Evolutionary conservation across 108 stramenopile species (phyloP).

Genomic region (Chaetoceros muelleri): DNA sequence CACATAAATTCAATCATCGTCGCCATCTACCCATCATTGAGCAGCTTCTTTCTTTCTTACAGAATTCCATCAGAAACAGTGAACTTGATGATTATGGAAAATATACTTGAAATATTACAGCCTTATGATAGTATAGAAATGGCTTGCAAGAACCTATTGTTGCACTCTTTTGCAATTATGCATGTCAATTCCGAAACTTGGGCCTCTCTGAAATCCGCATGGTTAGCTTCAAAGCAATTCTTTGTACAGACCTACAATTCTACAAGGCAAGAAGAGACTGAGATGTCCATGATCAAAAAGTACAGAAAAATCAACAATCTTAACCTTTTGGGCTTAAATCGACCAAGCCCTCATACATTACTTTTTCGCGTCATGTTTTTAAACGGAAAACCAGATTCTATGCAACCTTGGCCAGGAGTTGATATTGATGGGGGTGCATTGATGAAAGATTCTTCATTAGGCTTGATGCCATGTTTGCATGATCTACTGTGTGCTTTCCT

Average conservation of each 20-base stretch:
- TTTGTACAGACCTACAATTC: no score
- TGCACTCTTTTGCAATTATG: not conserved
- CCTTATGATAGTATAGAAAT: not conserved
- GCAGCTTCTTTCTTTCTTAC: no score
- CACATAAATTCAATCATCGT: no score
- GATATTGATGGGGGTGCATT: not conserved
- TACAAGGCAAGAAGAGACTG: not conserved
- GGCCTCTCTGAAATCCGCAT: not conserved
- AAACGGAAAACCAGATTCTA: not conserved
- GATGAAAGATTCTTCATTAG: not conserved
- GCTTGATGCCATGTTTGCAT: not conserved
- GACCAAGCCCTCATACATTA: not conserved
- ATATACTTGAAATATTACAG: not conserved
- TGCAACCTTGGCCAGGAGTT: not conserved
- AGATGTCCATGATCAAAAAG: constrained; percentile 14
- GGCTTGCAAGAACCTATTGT: not conserved
- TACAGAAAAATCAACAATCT: constrained; percentile 30
- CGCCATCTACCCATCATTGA: no score
- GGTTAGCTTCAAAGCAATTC: no score
- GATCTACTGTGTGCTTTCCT: not conserved
- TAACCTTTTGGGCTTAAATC: not conserved
- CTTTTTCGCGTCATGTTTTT: not conserved
- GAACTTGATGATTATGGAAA: no score
- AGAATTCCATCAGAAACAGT: no score
- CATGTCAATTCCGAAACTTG: no score